Evolutionary conservation across 192 early-diverging fungal species (phyloP), one percentile per base, ranked within the genome.

Genomic region (Coemansia sp.): DNA sequence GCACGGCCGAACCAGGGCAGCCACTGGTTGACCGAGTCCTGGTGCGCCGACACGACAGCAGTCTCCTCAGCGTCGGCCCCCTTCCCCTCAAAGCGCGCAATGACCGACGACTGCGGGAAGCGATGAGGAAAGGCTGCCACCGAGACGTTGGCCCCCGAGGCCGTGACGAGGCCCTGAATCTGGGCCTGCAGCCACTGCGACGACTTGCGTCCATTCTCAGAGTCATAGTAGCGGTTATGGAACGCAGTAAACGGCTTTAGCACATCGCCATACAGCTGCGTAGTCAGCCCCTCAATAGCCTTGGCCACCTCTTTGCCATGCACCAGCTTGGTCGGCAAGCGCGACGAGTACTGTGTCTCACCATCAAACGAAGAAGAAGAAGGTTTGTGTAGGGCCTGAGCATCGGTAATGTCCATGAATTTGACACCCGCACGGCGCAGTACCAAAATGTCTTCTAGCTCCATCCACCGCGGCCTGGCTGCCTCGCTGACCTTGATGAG

Each of bases 381-480:
- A 13, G 5, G 22, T 34, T 36, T 29, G 72, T 85, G 86, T 13
- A 89, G 72, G 34, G 86, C 86, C 65, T 81, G 76, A 51, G 86
- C 73, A 71, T 96, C 94, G 33, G 96, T 98, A 44, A 96, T 87
- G 74, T 98, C 96, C 86, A 97, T 94, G 74, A 92, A 98, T 24
- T 87, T 80, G 59, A 89, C 86, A 34, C 88, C 86, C 12, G 79
- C 76, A 18, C 91, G 88, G 62, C 90, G 83, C 64, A 98, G 88
- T 3, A 73, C 83, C 29, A 90, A 59, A 52, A 94, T 91, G 68
- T 95, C 85, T 12, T 73, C 70, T 18, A 89, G 71, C 11, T 70
- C 69, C 80, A 91, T 87, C 88, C 88, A 92, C 54, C 76, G 81
- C 41, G 90, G 77, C 24, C 74, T 73, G 41, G 84, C 73, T 24